A percentile compares a stretch with the other conserved stretches of the same genome.
phyloP scores from a whole-genome alignment of 2,329 filamentous ascomycete species.

The Zalaria sp. region DNA sequence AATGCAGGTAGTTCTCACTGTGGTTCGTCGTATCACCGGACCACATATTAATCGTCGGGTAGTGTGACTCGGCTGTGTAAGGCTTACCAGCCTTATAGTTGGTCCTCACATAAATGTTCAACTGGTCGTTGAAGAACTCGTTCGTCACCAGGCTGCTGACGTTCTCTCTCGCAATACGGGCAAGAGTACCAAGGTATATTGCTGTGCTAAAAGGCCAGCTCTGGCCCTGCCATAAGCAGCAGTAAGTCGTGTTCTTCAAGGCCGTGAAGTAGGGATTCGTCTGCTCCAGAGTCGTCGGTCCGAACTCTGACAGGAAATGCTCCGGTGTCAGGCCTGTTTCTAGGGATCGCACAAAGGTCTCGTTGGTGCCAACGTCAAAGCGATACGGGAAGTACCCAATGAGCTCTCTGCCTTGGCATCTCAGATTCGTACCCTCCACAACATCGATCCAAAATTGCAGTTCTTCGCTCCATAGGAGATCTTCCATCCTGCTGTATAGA shows the following conservation, averaged over 20 bases:
- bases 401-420: constrained; percentile 22
- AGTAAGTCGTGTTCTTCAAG: constrained; percentile 15
- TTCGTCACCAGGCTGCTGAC: constrained; percentile 20
- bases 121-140: constrained; percentile 23
- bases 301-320: constrained; percentile 24
- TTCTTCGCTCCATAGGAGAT: constrained; percentile 23
- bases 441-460: constrained; percentile 27
- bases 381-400: constrained; percentile 30
- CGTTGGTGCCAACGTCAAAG: constrained; percentile 25
- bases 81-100: constrained; percentile 28
- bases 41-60: constrained; percentile 24
- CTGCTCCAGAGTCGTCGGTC: constrained; percentile 29
- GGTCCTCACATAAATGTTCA: constrained; percentile 25
- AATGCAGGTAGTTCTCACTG: constrained; percentile 31
- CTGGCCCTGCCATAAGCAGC: constrained; percentile 31
- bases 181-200: constrained; percentile 27
- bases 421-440: constrained; percentile 22
- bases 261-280: constrained; percentile 25
- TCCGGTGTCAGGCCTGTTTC: constrained; percentile 22
- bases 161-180: constrained; percentile 19
- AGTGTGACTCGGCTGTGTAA: constrained; percentile 31
- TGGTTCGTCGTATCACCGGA: constrained; percentile 23
- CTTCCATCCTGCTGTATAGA: constrained; percentile 21
- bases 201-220: constrained; percentile 32
- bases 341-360: constrained; percentile 11